Evolutionary conservation across 2,329 filamentous ascomycete genomes (phyloP), one percentile per base, ranked within the genome.

Genomic region (Periglandula ipomoeae): DNA sequence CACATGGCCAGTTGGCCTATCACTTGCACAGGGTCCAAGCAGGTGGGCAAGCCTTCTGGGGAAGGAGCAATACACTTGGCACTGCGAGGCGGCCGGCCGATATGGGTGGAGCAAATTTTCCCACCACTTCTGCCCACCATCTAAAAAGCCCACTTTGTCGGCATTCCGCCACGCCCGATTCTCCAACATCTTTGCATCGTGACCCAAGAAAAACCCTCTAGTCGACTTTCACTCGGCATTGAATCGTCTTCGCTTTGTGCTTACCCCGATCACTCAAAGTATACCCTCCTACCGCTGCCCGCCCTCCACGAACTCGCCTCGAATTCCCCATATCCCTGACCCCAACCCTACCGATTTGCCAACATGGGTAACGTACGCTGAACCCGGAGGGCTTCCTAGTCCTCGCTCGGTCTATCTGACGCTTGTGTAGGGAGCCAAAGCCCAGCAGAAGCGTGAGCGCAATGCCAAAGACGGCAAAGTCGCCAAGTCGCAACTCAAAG

Each of bases 371-470:
- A 48, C 46, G 46, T 48, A 48, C 6, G 46, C 35, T 34, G 26
- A 26, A 11, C 20, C 46, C 4, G 19, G 10, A 19, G 11, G 10
- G 11, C 9, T 1, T n/a, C 5, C 17, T 41, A 10, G 24, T 19
- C 20, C 15, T 5, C 19, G 19, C 10, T 5, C 2, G 11, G n/a
- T 17, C 11, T 17, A 27, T 38, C 30, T 48, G 38, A 48, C 30
- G 11, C 11, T n/a, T 38, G 15, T 22, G 22, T 48, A 81, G 77
- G 81, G 81, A 70, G 78, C 78, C 66, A 84, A 81, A 67, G 80
- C 81, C 64, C 72, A 76, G 64, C 79, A 83, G 69, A 86, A 86
- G 79, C 83, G 84, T 56, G 84, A 85, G 66, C 82, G 84, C 68
- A 82, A 82, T 65, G 71, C 72, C 55, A 84, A 85, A 68, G 77